Evolutionary conservation across 2,329 filamentous ascomycete genomes (phyloP), one percentile per base, ranked within the genome.

Genomic region (Exophiala dermatitidis): DNA sequence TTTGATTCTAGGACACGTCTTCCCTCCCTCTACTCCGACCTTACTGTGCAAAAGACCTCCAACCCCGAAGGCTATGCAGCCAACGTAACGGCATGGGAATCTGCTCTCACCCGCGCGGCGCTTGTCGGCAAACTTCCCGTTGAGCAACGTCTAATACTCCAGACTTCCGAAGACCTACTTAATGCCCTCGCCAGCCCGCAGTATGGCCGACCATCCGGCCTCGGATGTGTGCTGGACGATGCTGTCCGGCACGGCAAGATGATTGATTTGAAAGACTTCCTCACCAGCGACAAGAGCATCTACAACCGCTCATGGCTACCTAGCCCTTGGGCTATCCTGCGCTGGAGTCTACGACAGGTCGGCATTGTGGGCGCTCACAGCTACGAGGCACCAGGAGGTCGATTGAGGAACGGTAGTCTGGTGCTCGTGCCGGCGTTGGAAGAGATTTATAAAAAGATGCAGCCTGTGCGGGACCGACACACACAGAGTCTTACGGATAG

Each of bases 21-120:
- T 8, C 84, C 88, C 8, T 90, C 89, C 3, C 82, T 95, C 43
- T 95, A 94, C 72, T 90, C 89, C 45, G 90, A 95, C 68, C 95
- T 95, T 66, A 77, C 82, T 36, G 71, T 81, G 3, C 88, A 91
- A 62, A 79, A 79, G 63, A 81, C 79, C 37, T 81, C 86, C 26
- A 95, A 95, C 66, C 88, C 89, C 1, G 88, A 94, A 68, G 89
- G 88, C 64, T 95, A 89, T 72, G 73, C 77, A 19, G 88, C 89
- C 41, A 95, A 95, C 67, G 75, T 88, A 40, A 72, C 78, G 4
- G 87, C 88, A 48, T 95, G 90, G 90, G 82, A 84, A 53, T 79
- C 80, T 37, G 89, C 83, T 1, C 77, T 95, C 40, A 77, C 81
- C n/a, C 75, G 80, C 48, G 85, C 89, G 1, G 77, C 84, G 0